These are phyloP conservation scores for Plectosphaerella cucumerina DNA, from an alignment of 2,329 filamentous ascomycete species.

Conservation along the genomic window DNA sequence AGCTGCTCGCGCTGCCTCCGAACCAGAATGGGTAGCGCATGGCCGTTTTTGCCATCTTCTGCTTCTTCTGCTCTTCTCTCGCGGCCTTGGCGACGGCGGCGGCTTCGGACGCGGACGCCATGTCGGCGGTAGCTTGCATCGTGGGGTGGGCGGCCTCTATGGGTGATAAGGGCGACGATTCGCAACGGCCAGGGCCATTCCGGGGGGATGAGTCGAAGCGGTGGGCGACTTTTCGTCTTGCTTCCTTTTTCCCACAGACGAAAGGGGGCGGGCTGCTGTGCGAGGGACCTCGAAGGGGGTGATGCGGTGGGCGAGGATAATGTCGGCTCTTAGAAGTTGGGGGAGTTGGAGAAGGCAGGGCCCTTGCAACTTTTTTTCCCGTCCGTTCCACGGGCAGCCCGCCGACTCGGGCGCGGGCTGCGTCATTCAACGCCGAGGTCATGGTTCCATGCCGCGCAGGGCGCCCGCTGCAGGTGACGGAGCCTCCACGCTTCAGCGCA, in stretches of 20 bases:
- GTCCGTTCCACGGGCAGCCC: neutral
- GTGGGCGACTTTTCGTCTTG: neutral
- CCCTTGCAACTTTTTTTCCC: conserved; percentile 2
- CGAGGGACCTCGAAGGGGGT: neutral
- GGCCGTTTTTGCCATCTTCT: conserved; percentile 33
- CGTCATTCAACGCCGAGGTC: conserved; percentile 4
- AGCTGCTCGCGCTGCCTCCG: conserved; percentile 87
- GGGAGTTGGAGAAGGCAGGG: neutral
- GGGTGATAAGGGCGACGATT: neutral
- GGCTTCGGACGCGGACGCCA: conserved; percentile 9
- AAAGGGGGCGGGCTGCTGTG: neutral
- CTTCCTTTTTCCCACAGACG: no score
- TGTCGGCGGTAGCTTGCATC: conserved; percentile 20
- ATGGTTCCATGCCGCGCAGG: neutral
- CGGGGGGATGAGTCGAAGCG: neutral
- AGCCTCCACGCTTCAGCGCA: no score
- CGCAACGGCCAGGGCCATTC: conserved; percentile 7
- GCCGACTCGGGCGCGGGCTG: neutral
- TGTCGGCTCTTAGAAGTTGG: neutral
- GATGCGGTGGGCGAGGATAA: neutral
- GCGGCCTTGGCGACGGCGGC: conserved; percentile 3
- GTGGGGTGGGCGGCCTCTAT: conserved; percentile 8
- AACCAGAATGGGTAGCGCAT: conserved; percentile 86
- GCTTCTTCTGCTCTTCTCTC: conserved; percentile 11
- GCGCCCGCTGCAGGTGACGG: no score